Base-by-base conservation (phyloP, 495 filamentous ascomycete genomes). In the Penicillium samsonianum region DNA sequence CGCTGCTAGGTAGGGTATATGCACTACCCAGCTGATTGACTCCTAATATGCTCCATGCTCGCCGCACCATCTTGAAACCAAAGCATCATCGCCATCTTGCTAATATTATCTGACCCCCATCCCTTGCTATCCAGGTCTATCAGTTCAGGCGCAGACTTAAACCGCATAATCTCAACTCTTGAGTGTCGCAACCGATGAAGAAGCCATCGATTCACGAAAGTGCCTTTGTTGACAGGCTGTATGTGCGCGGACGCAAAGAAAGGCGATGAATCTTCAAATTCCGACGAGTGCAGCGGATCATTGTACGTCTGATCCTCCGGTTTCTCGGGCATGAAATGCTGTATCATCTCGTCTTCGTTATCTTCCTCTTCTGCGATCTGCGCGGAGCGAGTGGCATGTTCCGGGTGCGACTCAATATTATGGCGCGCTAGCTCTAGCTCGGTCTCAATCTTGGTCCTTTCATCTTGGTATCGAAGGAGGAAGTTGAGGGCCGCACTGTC, bases 21-120 rank as follows among this genome's bases (percentile, higher is more conserved):
- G 12, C 22, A n/a, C 20, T 49, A 43, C 5, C 23, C 25, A 19
- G 12, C 56, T 16, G 33, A 53, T 14, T 52, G 20, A 30, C 47
- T 44, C 22, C 26, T 55, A n/a, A 38, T 1, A 11, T 20, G 16
- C 41, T 44, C 50, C 41, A 59, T 1, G 16, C 25, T 53, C 19
- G n/a, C n/a, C n/a, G n/a, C n/a, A n/a, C n/a, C n/a, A n/a, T 71
- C 71, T 11, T 40, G 44, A 33, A 61, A 68, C 69, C 71, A 73
- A 3, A 60, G 23, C 19, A 31, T 57, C 26, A 72, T 56, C 1
- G 63, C 65, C 62, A 64, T 55, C n/a, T 61, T 59, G 38, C 66
- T 68, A 52, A 74, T 67, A 17, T 47, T 49, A 19, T 56, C 38
- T 7, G 65, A 59, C 38, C 63, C 50, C 52, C 61, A 66, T 16